Conservation (phyloP, 495 filamentous ascomycete genomes). For the Evansstolkia leycettana region DNA sequence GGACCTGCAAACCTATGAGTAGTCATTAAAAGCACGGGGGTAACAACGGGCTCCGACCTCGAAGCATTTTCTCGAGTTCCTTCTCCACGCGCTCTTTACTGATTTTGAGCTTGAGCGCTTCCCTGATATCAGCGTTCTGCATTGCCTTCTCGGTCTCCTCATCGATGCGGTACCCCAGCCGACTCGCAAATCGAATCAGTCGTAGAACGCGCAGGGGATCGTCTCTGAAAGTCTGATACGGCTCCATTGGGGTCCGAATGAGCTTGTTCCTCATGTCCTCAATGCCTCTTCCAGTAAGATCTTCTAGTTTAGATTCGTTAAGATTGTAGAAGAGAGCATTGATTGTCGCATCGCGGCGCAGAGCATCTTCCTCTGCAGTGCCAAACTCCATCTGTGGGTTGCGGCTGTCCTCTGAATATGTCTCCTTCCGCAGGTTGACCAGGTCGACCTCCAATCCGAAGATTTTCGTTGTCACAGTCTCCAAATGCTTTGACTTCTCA, state of each 20-base stretch:
- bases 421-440: constrained; percentile 88
- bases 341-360: constrained; percentile 83
- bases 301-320: constrained; percentile 60
- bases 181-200: constrained; percentile 78
- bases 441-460: constrained; percentile 86
- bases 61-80: constrained; percentile 86
- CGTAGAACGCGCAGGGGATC: constrained; percentile 87
- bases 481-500: constrained; percentile 95
- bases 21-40: constrained; percentile 1
- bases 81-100: constrained; percentile 75
- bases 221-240: constrained; percentile 87
- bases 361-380: constrained; percentile 77
- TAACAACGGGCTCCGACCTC: constrained; percentile 33
- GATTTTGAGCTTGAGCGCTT: constrained; percentile 76
- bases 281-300: constrained; percentile 66
- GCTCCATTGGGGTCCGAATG: constrained; percentile 79
- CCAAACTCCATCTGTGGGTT: constrained; percentile 93
- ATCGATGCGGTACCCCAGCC: constrained; percentile 70
- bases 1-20: constrained; percentile 34
- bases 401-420: constrained; percentile 71
- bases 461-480: constrained; percentile 77
- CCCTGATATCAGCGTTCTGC: constrained; percentile 57
- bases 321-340: constrained; percentile 97
- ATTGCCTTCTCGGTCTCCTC: constrained; percentile 55
- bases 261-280: constrained; percentile 57